A percentile compares a stretch with the other conserved stretches of the same genome.
These are phyloP conservation scores for Martensiomyces pterosporus DNA, from an alignment of 192 early-diverging fungal genomes.

Conservation along the genomic window DNA sequence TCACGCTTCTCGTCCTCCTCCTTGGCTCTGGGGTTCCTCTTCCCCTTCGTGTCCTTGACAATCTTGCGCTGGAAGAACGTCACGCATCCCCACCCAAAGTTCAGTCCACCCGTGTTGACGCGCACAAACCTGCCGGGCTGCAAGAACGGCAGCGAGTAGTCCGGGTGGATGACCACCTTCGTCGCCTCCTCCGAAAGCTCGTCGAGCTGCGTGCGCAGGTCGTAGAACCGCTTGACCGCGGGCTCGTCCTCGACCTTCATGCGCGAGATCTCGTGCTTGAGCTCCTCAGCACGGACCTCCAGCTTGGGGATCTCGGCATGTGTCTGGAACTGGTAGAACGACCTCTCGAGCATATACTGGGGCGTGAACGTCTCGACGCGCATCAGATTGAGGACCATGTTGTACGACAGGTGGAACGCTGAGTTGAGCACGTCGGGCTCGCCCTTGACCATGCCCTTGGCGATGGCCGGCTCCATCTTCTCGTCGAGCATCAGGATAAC, in stretches of 20 bases:
- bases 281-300: slow-evolving; percentile 42
- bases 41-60: slow-evolving; percentile 10
- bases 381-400: slow-evolving; percentile 94
- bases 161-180: slow-evolving; percentile 78
- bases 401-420: slow-evolving; percentile 93
- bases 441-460: slow-evolving; percentile 92
- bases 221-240: slow-evolving; percentile 67
- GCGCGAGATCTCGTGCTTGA: slow-evolving; percentile 50
- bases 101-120: slow-evolving; percentile 54
- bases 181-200: slow-evolving; percentile 60
- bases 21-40: slow-evolving; percentile 21
- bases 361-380: slow-evolving; percentile 91
- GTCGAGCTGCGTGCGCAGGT: slow-evolving; percentile 68
- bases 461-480: slow-evolving; percentile 88
- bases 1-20: slow-evolving; percentile 32
- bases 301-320: slow-evolving; percentile 74
- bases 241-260: slow-evolving; percentile 65
- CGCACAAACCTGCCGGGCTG: slow-evolving; percentile 80
- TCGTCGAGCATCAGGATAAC: slow-evolving; percentile 96
- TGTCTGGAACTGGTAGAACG: slow-evolving; percentile 93
- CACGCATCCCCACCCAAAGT: slow-evolving; percentile 94
- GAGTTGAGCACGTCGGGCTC: slow-evolving; percentile 81
- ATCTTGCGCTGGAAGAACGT: slow-evolving; percentile 64
- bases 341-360: slow-evolving; percentile 87
- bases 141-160: slow-evolving; percentile 75